phyloP scores from a whole-genome alignment of 352 stramenopile species.

The Pythium angustatum region DNA sequence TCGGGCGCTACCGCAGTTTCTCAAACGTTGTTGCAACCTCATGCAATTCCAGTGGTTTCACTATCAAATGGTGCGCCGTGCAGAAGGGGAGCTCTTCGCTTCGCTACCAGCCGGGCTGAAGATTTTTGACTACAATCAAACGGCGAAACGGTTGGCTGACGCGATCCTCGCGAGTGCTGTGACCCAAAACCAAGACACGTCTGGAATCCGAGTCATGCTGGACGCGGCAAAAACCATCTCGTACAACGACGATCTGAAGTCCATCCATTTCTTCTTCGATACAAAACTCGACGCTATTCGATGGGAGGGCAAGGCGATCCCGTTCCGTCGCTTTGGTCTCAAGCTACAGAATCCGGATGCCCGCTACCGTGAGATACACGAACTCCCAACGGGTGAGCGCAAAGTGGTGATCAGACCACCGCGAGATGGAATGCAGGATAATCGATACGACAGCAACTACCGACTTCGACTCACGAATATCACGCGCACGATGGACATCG shows the following conservation, averaged over 20 bases:
- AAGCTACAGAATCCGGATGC: conserved; percentile 1
- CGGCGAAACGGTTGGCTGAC: neutral
- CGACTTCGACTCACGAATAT: neutral
- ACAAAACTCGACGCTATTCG: neutral
- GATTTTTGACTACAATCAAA: conserved; percentile 19
- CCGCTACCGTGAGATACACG: neutral
- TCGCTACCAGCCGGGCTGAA: neutral
- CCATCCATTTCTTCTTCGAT: conserved; percentile 17
- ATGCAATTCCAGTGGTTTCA: conserved; percentile 11
- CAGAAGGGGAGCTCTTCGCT: conserved; percentile 16
- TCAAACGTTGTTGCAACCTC: conserved; percentile 22
- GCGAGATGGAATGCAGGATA: conserved; percentile 1
- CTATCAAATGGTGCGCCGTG: neutral
- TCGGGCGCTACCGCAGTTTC: conserved; percentile 6
- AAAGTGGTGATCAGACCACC: neutral
- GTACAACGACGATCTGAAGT: conserved; percentile 13
- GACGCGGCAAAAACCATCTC: neutral
- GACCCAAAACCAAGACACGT: neutral
- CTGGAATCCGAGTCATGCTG: neutral
- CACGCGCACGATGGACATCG: conserved; percentile 2
- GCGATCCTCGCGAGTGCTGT: neutral
- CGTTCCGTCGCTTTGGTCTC: neutral
- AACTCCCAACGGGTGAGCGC: neutral
- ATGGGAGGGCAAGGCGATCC: conserved; percentile 4
- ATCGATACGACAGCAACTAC: conserved; percentile 7